phyloP scores from a whole-genome alignment of 2,329 filamentous ascomycete species.

The Cordyceps farinosa region DNA sequence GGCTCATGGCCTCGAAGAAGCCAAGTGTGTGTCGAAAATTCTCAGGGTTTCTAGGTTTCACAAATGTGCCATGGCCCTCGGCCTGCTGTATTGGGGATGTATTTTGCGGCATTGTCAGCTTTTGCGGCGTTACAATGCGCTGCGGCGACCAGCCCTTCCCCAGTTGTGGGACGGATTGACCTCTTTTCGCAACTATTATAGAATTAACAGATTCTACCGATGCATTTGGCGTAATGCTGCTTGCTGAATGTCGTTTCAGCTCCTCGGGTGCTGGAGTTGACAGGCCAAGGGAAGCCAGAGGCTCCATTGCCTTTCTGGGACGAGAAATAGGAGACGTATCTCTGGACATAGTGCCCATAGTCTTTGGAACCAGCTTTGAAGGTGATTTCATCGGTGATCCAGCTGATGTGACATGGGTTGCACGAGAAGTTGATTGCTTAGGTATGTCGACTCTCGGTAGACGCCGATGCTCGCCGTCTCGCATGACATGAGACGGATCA shows the following conservation, averaged over 20 bases:
- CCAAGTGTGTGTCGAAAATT: slow-evolving; percentile 27
- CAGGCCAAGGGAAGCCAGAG: neutral
- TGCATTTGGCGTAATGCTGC: neutral
- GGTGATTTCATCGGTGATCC: neutral
- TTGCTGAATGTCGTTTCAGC: neutral
- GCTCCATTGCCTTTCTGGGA: neutral
- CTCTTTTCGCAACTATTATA: neutral
- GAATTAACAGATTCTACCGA: neutral
- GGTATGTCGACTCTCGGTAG: neutral
- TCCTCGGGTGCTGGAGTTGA: neutral
- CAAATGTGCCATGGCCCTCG: slow-evolving; percentile 9
- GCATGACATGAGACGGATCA: neutral
- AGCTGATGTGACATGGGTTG: neutral
- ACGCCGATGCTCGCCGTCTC: neutral
- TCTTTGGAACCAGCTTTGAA: neutral
- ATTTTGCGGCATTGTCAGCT: slow-evolving; percentile 1
- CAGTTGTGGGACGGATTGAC: neutral
- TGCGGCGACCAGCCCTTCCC: slow-evolving; percentile 11
- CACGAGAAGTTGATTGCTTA: neutral
- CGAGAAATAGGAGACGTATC: neutral
- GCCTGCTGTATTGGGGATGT: neutral
- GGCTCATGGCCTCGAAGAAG: slow-evolving; percentile 29
- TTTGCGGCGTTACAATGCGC: slow-evolving; percentile 16
- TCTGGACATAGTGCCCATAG: neutral
- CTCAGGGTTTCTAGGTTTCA: neutral